These are phyloP conservation scores for Mycena epipterygia DNA, from an alignment of 768 basidiomycete species.

Conservation along the genomic window DNA sequence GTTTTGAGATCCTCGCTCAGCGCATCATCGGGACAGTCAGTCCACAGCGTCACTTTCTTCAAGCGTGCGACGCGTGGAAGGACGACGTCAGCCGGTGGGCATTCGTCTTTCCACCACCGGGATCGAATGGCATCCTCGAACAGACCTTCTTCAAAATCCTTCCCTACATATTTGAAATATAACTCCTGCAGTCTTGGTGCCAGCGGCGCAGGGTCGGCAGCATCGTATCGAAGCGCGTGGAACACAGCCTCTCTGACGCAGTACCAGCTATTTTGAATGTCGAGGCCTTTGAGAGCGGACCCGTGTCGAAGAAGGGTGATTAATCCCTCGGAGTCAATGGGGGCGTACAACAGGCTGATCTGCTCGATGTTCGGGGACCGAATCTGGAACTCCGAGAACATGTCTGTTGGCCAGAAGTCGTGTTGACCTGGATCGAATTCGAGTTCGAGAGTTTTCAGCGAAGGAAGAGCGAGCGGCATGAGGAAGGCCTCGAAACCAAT, in stretches of 20 bases:
- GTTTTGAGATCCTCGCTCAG: background rate
- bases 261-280: background rate
- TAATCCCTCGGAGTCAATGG: background rate
- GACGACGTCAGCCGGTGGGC: background rate
- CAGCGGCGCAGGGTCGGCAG: background rate
- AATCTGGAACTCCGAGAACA: background rate
- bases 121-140: constrained; percentile 14
- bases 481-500: constrained; percentile 8
- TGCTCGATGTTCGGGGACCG: constrained; percentile 9
- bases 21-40: constrained; percentile 16
- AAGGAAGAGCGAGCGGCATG: constrained; percentile 10
- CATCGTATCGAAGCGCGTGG: background rate
- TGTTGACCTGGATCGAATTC: background rate
- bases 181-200: constrained; percentile 2
- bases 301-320: constrained; percentile 1
- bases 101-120: constrained; percentile 7
- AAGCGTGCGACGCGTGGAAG: background rate
- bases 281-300: background rate
- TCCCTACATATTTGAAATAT: background rate
- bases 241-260: background rate
- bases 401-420: constrained; percentile 1
- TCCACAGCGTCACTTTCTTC: background rate
- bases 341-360: background rate
- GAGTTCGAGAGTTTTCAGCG: background rate
- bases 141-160: background rate